Percentiles rank a stretch among this genome's conserved stretches.
These are phyloP conservation scores for Coffea eugenioides DNA, from an alignment of 257 asterid genomes.

Conservation along the genomic window DNA sequence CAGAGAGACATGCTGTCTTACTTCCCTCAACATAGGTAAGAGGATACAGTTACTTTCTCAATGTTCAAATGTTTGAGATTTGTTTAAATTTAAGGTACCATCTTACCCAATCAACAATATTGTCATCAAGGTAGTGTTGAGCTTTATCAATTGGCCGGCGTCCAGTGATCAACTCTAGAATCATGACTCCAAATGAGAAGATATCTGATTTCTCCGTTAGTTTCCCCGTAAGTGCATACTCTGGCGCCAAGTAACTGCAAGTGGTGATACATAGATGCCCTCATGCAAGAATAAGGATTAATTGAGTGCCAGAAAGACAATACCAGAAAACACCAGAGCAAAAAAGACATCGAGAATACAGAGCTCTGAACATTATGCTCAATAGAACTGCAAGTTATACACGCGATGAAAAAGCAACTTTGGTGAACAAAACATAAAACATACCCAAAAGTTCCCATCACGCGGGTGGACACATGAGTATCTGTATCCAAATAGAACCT, in stretches of 20 bases:
- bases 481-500: constrained; percentile 76
- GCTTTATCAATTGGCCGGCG: constrained; percentile 82
- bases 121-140: constrained; percentile 77
- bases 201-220: constrained; percentile 70
- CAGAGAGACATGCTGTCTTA: neutral
- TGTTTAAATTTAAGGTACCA: constrained; percentile 6
- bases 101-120: constrained; percentile 90
- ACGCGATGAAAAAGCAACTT: constrained; percentile 6
- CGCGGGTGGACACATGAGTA: constrained; percentile 91
- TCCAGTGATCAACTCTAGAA: constrained; percentile 87
- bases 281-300: neutral
- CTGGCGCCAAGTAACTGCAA: constrained; percentile 92
- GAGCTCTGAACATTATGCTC: neutral
- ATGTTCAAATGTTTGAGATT: neutral
- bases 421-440: constrained; percentile 7
- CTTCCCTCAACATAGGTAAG: neutral
- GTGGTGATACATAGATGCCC: neutral
- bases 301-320: neutral
- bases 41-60: neutral
- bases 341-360: neutral
- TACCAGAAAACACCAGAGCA: neutral
- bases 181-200: constrained; percentile 89
- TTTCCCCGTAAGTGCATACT: constrained; percentile 91
- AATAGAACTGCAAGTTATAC: neutral
- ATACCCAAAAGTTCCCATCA: constrained; percentile 97